Conservation (phyloP, 2,329 filamentous ascomycete genomes). For the Fusarium devonianum region DNA sequence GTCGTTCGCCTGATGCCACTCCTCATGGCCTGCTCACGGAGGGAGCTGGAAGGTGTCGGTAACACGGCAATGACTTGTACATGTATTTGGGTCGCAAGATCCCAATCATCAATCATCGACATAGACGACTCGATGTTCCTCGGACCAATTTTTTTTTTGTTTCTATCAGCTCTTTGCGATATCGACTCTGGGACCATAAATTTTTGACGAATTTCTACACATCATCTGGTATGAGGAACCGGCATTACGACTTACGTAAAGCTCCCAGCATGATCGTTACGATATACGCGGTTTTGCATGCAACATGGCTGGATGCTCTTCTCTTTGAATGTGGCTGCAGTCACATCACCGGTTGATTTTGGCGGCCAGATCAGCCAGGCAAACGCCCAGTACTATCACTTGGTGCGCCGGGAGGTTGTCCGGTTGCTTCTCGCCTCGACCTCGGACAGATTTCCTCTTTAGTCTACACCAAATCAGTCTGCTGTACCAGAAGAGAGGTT, state of each 20-base stretch:
- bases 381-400: background rate
- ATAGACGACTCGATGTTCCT: constrained; percentile 41
- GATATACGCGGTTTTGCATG: constrained; percentile 20
- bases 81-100: constrained; percentile 45
- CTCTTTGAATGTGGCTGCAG: constrained; percentile 3
- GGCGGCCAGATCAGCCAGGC: background rate
- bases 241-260: constrained; percentile 21
- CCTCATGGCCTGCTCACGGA: no score
- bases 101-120: constrained; percentile 35
- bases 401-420: constrained; percentile 1
- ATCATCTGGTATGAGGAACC: constrained; percentile 12
- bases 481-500: background rate
- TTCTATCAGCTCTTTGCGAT: constrained; percentile 34
- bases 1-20: no score
- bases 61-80: constrained; percentile 41
- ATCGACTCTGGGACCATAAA: constrained; percentile 23
- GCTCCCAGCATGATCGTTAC: constrained; percentile 22
- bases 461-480: background rate
- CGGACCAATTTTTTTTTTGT: constrained; percentile 34
- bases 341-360: background rate
- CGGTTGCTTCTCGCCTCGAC: background rate
- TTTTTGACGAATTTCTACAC: constrained; percentile 21
- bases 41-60: constrained; percentile 19
- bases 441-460: background rate
- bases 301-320: constrained; percentile 13